These are phyloP conservation scores for Kwoniella mangroviensis DNA, from an alignment of 768 basidiomycete species.

Conservation along the genomic window DNA sequence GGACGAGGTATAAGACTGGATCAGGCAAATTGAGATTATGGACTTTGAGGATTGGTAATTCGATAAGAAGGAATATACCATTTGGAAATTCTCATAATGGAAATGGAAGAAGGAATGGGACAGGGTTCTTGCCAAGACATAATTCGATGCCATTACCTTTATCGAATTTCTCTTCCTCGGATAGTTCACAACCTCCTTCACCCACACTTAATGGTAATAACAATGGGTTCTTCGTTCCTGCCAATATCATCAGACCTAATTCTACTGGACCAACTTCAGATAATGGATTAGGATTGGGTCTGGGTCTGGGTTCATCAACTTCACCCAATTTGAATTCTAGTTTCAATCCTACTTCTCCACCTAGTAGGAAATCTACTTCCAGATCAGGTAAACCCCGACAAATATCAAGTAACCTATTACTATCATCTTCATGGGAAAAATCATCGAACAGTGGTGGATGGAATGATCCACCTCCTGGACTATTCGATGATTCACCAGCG, in stretches of 20 bases:
- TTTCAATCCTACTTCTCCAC: conserved; percentile 18
- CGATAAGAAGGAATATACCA: conserved; percentile 5
- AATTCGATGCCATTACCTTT: conserved; percentile 20
- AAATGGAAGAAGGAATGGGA: not conserved
- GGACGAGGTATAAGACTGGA: conserved; percentile 6
- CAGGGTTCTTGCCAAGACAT: conserved; percentile 19
- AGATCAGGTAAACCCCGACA: conserved; percentile 24
- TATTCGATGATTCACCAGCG: not conserved
- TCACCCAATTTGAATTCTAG: not conserved
- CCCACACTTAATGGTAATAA: conserved; percentile 1
- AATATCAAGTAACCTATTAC: conserved; percentile 11
- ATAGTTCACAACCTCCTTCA: conserved; percentile 13
- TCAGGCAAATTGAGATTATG: conserved; percentile 17
- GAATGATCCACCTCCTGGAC: conserved; percentile 51
- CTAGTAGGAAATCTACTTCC: conserved; percentile 10
- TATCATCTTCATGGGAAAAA: not conserved
- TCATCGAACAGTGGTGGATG: conserved; percentile 40
- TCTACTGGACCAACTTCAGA: conserved; percentile 1
- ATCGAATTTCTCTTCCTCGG: conserved; percentile 3
- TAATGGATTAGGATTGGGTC: conserved; percentile 6
- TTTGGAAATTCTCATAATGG: not conserved
- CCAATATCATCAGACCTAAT: conserved; percentile 1
- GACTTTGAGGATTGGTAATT: conserved; percentile 17
- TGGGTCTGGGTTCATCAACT: conserved; percentile 1
- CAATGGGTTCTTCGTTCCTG: conserved; percentile 16